Percentiles rank a stretch among this genome's conserved stretches.
Conservation (phyloP, 176 grass and related monocot genomes). For the Carex parvula region DNA sequence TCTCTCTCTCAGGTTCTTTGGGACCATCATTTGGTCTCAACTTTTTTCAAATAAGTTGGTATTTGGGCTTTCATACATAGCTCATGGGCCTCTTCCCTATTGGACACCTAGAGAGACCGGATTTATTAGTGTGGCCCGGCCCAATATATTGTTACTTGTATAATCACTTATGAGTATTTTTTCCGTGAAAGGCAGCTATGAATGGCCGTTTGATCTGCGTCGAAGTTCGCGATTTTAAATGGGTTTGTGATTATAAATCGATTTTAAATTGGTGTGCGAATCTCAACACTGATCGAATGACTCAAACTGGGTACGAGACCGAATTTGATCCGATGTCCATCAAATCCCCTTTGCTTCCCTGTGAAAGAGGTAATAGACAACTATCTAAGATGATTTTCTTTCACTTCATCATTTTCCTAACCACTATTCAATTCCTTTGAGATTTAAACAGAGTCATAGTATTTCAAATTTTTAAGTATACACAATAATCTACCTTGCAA, state of each 20-base stretch:
- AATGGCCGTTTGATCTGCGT: no score
- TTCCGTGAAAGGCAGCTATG: no score
- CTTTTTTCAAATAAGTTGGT: background rate
- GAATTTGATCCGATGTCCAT: no score
- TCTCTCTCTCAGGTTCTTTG: no score
- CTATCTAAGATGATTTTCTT: no score
- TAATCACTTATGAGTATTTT: background rate
- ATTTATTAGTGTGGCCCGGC: background rate
- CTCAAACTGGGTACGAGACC: no score
- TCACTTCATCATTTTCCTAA: background rate
- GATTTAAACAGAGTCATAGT: background rate
- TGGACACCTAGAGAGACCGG: background rate
- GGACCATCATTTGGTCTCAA: background rate
- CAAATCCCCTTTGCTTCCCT: no score
- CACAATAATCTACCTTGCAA: background rate
- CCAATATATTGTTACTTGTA: background rate
- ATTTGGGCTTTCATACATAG: background rate
- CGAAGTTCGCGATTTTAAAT: no score
- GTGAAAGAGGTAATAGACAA: no score
- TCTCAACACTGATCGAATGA: no score
- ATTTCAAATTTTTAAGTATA: background rate
- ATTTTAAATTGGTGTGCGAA: no score
- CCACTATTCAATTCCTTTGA: background rate
- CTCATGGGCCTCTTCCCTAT: background rate
- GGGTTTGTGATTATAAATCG: no score